These are phyloP conservation scores for Ustilago bromivora DNA, from an alignment of 1,284 basidiomycete genomes.

Conservation along the genomic window DNA sequence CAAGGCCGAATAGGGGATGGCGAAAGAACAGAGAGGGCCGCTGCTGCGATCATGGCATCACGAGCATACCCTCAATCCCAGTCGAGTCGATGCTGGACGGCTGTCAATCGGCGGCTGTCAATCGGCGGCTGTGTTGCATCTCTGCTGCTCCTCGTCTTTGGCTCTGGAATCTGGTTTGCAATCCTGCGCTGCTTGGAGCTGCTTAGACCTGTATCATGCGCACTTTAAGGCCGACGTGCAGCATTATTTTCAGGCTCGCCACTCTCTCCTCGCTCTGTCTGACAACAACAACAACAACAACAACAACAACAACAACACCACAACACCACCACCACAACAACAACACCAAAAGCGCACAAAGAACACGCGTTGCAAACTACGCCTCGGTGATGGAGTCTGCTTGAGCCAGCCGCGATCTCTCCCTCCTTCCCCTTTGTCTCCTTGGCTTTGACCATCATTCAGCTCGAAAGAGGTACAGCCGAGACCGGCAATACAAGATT, in stretches of 20 bases:
- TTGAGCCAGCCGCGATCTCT: conserved; percentile 19
- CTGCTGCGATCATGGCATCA: not conserved
- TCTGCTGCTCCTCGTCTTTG: not conserved
- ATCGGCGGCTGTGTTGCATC: conserved; percentile 15
- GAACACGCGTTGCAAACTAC: conserved; percentile 21
- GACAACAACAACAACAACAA: conserved; percentile 17
- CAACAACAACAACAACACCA: not conserved
- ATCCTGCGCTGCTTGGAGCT: conserved; percentile 4
- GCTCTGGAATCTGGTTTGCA: conserved; percentile 37
- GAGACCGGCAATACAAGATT: conserved; percentile 5
- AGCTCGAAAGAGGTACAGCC: not conserved
- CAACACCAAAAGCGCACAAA: not conserved
- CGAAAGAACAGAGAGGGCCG: not conserved
- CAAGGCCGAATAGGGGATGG: not conserved
- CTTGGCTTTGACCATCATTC: not conserved
- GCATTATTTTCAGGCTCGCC: conserved; percentile 11
- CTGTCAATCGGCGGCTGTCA: conserved; percentile 22
- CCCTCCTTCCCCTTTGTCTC: not conserved
- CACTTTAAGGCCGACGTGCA: conserved; percentile 34
- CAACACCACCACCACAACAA: no score
- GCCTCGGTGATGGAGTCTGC: conserved; percentile 45
- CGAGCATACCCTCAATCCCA: not conserved
- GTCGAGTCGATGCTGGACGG: conserved; percentile 10
- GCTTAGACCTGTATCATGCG: conserved; percentile 6
- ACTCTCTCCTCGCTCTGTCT: not conserved